phyloP scores from a whole-genome alignment of 2,329 filamentous ascomycete genomes.

The Simplicillium aogashimaense region DNA sequence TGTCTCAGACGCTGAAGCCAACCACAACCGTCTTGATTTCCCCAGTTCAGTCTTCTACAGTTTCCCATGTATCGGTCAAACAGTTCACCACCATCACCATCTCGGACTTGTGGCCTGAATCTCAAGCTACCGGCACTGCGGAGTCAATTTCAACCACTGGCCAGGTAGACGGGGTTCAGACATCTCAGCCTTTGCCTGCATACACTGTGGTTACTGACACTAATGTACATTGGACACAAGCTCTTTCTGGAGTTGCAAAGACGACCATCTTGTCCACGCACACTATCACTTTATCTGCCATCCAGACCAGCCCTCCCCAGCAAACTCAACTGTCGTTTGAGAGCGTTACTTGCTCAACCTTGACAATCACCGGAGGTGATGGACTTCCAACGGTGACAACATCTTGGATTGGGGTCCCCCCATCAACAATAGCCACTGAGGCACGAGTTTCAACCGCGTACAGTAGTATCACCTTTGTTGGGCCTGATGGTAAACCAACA shows the following conservation, averaged over 20 bases:
- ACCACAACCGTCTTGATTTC: slow-evolving; percentile 18
- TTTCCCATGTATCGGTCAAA: slow-evolving; percentile 10
- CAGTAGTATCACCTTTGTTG: slow-evolving; percentile 19
- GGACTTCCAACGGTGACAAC: slow-evolving; percentile 18
- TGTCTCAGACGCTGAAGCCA: slow-evolving; percentile 6
- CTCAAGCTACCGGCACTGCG: neutral
- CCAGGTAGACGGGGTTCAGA: no score
- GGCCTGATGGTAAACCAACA: slow-evolving; percentile 16
- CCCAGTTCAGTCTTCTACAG: slow-evolving; percentile 9
- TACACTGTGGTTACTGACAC: slow-evolving; percentile 14
- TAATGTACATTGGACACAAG: slow-evolving; percentile 11
- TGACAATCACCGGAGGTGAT: slow-evolving; percentile 21
- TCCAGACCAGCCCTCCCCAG: no score
- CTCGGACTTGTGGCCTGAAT: slow-evolving; percentile 8
- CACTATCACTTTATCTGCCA: slow-evolving; percentile 9
- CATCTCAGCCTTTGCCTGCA: slow-evolving; percentile 1
- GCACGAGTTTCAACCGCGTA: slow-evolving; percentile 6
- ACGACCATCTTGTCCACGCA: slow-evolving; percentile 13
- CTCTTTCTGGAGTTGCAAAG: slow-evolving; percentile 8
- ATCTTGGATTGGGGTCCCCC: neutral
- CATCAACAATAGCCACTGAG: neutral
- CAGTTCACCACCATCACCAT: slow-evolving; percentile 25
- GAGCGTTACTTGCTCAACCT: slow-evolving; percentile 9
- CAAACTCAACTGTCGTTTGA: neutral
- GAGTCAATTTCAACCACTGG: slow-evolving; percentile 16